Evolutionary conservation across 2,329 filamentous ascomycete genomes (phyloP), one percentile per base, ranked within the genome.

Genomic region (Chaetoscypha palmicola): DNA sequence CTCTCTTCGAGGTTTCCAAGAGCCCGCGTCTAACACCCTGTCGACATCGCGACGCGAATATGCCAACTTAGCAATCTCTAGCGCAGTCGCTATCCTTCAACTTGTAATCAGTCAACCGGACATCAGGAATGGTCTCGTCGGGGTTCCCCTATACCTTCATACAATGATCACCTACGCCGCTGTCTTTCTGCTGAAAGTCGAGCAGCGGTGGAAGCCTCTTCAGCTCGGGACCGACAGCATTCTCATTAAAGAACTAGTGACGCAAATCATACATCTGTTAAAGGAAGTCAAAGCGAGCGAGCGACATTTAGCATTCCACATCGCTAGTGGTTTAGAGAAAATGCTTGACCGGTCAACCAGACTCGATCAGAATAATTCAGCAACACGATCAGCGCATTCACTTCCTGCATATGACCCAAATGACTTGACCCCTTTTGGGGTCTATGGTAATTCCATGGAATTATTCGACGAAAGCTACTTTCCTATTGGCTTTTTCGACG

Each of bases 111-210:
- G 61, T 22, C 62, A 66, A 28, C 53, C 58, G 1, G 64, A 65
- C 32, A 57, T 66, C 26, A 50, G 57, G 2, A 50, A 53, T 8
- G 54, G 58, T 1, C 45, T 66, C 3, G 56, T 63, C 5, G 63
- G 63, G 8, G 60, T 63, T 5, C 64, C 63, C 1, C 46, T 66
- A 2, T 66, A 64, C 43, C 52, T 63, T 1, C 61, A 65, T 43
- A 65, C 61, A 23, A 65, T 66, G 63, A 62, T 66, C 21, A 55
- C 62, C 3, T 65, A 61, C 41, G 58, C 61, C 0, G 55, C 57
- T 1, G 62, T 65, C 2, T 66, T 67, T 41, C 55, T 66, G 2
- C 58, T 66, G 45, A 66, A 66, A 38, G 59, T 64, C 2, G 53
- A 58, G 2, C 59, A 58, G 26, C 62, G 58, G 36, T 64, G 59